Conservation (phyloP, 2,329 filamentous ascomycete species). For the Claviceps cyperi region DNA sequence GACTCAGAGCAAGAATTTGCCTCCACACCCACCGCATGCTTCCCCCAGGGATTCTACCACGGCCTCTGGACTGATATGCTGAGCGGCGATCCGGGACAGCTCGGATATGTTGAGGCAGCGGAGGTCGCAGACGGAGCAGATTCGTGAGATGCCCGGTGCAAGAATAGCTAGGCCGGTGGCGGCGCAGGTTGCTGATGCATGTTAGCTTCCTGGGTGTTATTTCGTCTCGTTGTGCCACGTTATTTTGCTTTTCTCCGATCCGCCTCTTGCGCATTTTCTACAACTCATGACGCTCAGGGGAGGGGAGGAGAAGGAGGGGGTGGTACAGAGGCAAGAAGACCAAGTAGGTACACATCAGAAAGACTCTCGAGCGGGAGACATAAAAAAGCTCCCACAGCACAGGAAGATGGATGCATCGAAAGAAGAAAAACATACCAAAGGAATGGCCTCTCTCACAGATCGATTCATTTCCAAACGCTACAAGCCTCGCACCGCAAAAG, state of each 20-base stretch:
- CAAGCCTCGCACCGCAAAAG: constrained; percentile 28
- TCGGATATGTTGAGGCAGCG: constrained; percentile 33
- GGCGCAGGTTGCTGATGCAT: constrained; percentile 33
- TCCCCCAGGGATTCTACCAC: constrained; percentile 18
- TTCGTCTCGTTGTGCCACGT: no score
- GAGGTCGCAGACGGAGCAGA: constrained; percentile 39
- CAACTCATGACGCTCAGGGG: no score
- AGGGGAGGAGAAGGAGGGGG: not conserved
- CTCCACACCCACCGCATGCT: constrained; percentile 25
- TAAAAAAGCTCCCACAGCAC: no score
- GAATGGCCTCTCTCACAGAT: constrained; percentile 25
- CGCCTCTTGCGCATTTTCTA: no score
- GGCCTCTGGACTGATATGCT: constrained; percentile 15
- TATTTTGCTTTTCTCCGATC: no score
- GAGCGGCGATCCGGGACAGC: constrained; percentile 20
- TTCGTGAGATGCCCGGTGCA: constrained; percentile 36
- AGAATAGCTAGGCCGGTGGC: constrained; percentile 40
- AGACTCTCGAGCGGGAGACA: no score
- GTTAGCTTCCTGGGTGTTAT: not conserved
- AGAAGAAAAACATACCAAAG: constrained; percentile 21
- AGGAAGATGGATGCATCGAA: not conserved
- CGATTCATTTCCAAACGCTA: constrained; percentile 19
- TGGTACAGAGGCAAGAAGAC: no score
- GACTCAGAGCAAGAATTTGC: constrained; percentile 23
- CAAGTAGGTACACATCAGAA: no score